Evolutionary conservation across 2,329 filamentous ascomycete genomes (phyloP).

Genomic region (Amesomyces nigricolor): DNA sequence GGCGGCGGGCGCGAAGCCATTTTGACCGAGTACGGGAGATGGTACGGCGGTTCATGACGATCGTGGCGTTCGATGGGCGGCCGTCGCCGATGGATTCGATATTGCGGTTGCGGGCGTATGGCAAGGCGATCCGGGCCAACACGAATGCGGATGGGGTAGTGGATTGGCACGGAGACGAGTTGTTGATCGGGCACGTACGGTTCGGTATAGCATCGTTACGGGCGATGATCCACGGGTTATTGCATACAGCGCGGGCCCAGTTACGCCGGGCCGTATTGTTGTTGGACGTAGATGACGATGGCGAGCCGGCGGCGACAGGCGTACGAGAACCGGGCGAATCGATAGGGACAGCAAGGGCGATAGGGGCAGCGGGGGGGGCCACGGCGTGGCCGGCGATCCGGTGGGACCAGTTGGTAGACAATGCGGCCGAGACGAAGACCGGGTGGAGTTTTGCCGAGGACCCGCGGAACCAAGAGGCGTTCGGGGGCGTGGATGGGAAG

Average conservation of each 20-base stretch:
- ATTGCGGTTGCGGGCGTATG: constrained; percentile 7
- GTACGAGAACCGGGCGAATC: too few species aligned
- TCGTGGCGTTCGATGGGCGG: constrained; percentile 4
- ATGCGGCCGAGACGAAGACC: constrained; percentile 4
- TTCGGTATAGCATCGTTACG: constrained; percentile 9
- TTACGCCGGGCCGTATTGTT: constrained; percentile 8
- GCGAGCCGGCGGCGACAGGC: not conserved
- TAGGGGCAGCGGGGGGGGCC: not conserved
- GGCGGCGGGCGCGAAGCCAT: constrained; percentile 2
- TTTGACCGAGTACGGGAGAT: constrained; percentile 9
- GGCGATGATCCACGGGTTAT: constrained; percentile 8
- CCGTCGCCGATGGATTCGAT: constrained; percentile 9
- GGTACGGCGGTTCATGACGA: constrained; percentile 9
- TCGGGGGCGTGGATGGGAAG: constrained; percentile 1
- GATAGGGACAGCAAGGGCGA: too few species aligned
- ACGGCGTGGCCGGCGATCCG: constrained; percentile 2
- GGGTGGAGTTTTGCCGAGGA: constrained; percentile 6
- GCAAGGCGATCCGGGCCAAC: constrained; percentile 11
- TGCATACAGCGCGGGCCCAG: constrained; percentile 4
- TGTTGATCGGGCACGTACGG: constrained; percentile 5
- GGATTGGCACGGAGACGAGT: constrained; percentile 10
- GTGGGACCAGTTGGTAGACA: constrained; percentile 7
- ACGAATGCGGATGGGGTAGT: constrained; percentile 5
- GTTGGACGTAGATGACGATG: not conserved
- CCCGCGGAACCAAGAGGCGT: constrained; percentile 3